Conservation (phyloP, 73 alveolate species). For the Tetrahymena thermophila region DNA sequence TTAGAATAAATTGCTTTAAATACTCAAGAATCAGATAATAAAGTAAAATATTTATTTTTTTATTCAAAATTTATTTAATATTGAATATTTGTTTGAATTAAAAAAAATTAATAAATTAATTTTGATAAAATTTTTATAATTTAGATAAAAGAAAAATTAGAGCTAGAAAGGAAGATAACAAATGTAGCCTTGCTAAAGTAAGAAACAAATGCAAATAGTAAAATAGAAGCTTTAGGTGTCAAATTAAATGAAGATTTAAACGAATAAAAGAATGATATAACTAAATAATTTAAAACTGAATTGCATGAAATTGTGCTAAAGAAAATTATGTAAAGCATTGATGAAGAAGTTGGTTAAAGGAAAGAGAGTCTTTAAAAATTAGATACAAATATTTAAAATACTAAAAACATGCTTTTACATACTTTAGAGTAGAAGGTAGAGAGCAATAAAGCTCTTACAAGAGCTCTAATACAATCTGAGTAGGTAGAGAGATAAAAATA, state of each 20-base stretch:
- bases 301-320: neutral
- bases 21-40: neutral
- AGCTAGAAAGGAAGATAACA: neutral
- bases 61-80: neutral
- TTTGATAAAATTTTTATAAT: no score
- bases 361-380: neutral
- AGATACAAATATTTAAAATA: neutral
- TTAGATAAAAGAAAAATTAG: neutral
- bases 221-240: neutral
- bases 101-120: no score
- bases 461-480: neutral
- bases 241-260: neutral
- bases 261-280: neutral
- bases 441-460: neutral
- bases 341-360: neutral
- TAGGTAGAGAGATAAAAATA: neutral
- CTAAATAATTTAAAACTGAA: neutral
- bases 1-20: neutral
- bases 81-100: no score
- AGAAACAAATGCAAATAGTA: neutral
- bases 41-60: neutral
- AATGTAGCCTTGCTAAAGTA: neutral
- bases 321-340: neutral
- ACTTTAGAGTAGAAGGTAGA: neutral
- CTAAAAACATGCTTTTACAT: neutral